Evolutionary conservation across 345 rosid genomes (phyloP), one percentile per base, ranked within the genome.

Genomic region (Hibiscus syriacus): DNA sequence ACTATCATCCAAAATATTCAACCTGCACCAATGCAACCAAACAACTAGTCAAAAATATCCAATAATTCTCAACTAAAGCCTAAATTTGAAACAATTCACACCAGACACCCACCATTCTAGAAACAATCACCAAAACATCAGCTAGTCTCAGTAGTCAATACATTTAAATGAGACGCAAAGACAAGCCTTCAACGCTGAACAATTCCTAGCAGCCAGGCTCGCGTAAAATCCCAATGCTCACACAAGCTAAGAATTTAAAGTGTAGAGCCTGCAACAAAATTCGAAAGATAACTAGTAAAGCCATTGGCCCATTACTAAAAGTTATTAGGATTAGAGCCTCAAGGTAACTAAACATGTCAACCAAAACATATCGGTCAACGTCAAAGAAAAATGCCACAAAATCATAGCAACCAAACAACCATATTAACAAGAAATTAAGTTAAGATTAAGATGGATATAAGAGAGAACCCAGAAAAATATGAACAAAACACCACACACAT

Each of bases 181-280:
- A 23, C 12, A 12, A 3, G 12, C 32, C 22, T 34, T 57, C 48
- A 19, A 16, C 8, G 27, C 39, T 38, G 29, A 46, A 64, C 20
- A 46, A 41, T 64, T 63, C 68, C 68, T 0, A 64, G n/a, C 14
- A 46, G 39, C n/a, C 41, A 63, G 2, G 1, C 55, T 26, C 22
- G 16, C 45, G 52, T 16, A 4, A 45, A 46, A 45, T n/a, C 55
- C 25, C 68, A 64, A 64, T 46, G 14, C 5, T 29, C 26, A 19
- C 45, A 25, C 25, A 34, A 29, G 43, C 69, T 8, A 50, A 30
- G 9, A 48, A 30, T 50, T 39, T 12, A 32, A 29, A 49, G 25
- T 52, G 22, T 12, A 63, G 22, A 41, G 53, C 53, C 67, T 63
- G 53, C 52, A 66, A 66, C 48, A 34, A n/a, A n/a, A 29, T 27